Conservation (phyloP, 2,329 filamentous ascomycete genomes). For the Colletotrichum liriopes region DNA sequence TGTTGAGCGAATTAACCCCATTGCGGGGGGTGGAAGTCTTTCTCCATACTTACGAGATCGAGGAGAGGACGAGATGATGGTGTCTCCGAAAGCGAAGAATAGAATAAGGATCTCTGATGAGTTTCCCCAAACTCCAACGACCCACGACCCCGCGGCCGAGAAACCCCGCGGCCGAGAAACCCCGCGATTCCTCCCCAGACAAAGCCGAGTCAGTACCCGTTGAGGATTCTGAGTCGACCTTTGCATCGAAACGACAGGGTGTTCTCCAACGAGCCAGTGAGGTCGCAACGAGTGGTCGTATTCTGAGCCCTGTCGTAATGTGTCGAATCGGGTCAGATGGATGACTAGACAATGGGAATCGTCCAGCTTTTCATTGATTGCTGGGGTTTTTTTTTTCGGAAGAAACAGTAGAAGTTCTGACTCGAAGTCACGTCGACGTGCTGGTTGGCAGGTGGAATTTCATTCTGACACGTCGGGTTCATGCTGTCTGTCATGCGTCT, state of each 20-base stretch:
- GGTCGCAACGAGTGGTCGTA: not conserved
- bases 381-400: not conserved
- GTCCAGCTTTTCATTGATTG: not conserved
- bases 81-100: not conserved
- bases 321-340: not conserved
- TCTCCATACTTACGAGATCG: conserved; percentile 1
- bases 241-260: too few relatives aligned
- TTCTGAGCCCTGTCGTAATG: not conserved
- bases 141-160: conserved; percentile 3
- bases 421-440: conserved; percentile 8
- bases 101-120: not conserved
- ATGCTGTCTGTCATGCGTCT: not conserved
- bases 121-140: conserved; percentile 1
- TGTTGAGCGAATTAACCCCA: not conserved
- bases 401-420: conserved; percentile 18
- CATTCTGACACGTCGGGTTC: conserved; percentile 15
- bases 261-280: not conserved
- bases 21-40: conserved; percentile 12
- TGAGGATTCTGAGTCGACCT: not conserved
- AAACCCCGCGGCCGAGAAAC: conserved; percentile 1
- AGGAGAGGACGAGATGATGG: not conserved
- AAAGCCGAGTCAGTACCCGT: conserved; percentile 21
- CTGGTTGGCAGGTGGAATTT: not conserved
- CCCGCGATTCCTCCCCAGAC: conserved; percentile 28
- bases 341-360: not conserved